A percentile compares a stretch with the other conserved stretches of the same genome.
Evolutionary conservation across 768 basidiomycete species (phyloP).

Genomic region (Kwoniella dejecticola): DNA sequence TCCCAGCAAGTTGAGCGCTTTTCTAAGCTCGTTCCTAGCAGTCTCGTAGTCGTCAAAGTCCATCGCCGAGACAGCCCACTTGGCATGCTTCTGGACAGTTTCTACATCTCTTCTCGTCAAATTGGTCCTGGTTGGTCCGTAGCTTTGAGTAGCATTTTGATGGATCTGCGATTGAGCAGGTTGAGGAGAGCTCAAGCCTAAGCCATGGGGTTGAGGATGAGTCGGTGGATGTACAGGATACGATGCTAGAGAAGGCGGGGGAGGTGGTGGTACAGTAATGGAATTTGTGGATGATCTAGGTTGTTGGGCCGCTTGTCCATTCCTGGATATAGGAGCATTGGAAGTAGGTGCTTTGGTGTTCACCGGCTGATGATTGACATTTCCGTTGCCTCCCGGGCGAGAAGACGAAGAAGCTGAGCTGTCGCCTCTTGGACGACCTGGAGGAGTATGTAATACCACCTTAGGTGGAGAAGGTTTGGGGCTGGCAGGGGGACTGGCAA

Average conservation of each 20-base stretch:
- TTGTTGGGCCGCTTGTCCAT: not conserved
- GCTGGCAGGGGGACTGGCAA: conserved; percentile 25
- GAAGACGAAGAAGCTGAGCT: conserved; percentile 18
- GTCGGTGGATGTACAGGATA: conserved; percentile 33
- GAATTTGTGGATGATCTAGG: conserved; percentile 32
- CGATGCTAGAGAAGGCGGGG: conserved; percentile 43
- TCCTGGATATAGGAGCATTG: conserved; percentile 1
- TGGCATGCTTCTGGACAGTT: conserved; percentile 85
- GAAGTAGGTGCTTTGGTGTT: not conserved
- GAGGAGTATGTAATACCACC: conserved; percentile 9
- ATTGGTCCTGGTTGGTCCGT: conserved; percentile 28
- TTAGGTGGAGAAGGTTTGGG: conserved; percentile 20
- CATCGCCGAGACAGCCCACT: conserved; percentile 89
- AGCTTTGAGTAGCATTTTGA: not conserved
- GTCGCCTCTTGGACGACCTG: conserved; percentile 24
- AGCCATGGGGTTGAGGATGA: conserved; percentile 29
- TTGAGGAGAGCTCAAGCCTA: conserved; percentile 36
- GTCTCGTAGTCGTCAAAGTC: conserved; percentile 92
- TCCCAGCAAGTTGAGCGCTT: conserved; percentile 63
- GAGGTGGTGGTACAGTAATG: conserved; percentile 30
- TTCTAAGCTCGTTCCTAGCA: conserved; percentile 76
- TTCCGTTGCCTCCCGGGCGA: conserved; percentile 5
- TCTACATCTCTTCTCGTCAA: conserved; percentile 61
- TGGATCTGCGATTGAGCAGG: conserved; percentile 5
- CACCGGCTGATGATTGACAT: not conserved